Conservation (phyloP, 78 protist species). For the Polysphondylium violaceum region DNA sequence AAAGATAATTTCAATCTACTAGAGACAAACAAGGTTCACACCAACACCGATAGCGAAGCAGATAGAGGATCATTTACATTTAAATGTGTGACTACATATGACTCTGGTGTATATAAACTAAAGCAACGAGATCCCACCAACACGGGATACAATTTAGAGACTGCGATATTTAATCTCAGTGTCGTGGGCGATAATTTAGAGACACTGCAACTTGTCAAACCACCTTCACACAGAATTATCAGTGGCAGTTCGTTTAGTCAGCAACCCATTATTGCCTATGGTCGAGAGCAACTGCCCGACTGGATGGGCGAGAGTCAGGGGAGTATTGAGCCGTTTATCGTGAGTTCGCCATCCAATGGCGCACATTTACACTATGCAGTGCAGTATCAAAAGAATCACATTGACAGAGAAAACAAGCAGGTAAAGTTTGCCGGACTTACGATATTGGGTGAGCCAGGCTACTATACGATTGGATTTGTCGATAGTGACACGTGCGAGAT, state of each 20-base stretch:
- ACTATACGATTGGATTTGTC: constrained; percentile 44
- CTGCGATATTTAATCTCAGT: background rate
- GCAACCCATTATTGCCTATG: constrained; percentile 44
- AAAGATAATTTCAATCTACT: constrained; percentile 28
- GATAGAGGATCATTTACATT: constrained; percentile 5
- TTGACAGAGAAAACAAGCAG: background rate
- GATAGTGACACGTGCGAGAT: constrained; percentile 45
- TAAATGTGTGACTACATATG: constrained; percentile 53
- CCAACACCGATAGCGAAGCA: background rate
- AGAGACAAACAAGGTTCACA: background rate
- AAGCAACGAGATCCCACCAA: constrained; percentile 28
- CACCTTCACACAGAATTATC: background rate
- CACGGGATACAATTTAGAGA: constrained; percentile 59
- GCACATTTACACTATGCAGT: background rate
- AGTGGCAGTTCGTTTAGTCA: constrained; percentile 11
- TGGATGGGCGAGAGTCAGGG: background rate
- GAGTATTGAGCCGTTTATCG: constrained; percentile 41
- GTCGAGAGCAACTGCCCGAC: background rate
- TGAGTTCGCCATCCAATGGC: constrained; percentile 7
- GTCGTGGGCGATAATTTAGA: constrained; percentile 47
- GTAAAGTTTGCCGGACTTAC: background rate
- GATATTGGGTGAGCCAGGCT: constrained; percentile 34
- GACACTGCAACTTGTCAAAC: background rate
- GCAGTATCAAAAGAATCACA: background rate
- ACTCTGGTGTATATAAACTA: constrained; percentile 24